Evolutionary conservation across 2,329 filamentous ascomycete species (phyloP), one percentile per base, ranked within the genome.

Genomic region (Neocatenulostroma microsporum): DNA sequence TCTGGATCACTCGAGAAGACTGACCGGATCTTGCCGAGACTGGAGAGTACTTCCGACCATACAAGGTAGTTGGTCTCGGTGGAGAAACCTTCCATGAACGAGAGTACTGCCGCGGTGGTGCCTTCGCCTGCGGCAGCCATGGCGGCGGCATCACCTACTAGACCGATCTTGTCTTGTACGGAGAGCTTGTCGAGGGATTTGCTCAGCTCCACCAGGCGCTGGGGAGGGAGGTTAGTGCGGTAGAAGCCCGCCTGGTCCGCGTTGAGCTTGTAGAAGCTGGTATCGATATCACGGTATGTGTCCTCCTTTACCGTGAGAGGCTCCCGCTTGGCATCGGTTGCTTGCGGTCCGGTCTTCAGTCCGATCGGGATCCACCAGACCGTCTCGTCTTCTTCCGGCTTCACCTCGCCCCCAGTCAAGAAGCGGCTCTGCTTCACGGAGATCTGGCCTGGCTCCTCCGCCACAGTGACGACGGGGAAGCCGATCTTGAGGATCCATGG

Each of bases 401-500:
- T 86, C 38, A 87, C 84, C 57, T 96, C 89, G 8, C 91, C 91
- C 3, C 85, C 87, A 14, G 84, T 85, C 15, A 98, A 71, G 74
- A 95, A 98, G 40, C 91, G 82, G 34, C 78, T 82, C 62, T 98
- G 91, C 57, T 80, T 81, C 42, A 96, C 67, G 28, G 76, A 78
- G 52, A 96, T 82, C 59, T 89, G 81, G 12, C 83, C 82, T 39
- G 80, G 76, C 58, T 89, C 79, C 63, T 96, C 91, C 15, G 81
- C 73, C 12, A 96, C 76, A 2, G 84, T 93, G 14, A 98, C 66
- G 11, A 96, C 80, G 0, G 91, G 91, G 63, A 94, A 94, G 2
- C 91, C 91, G 48, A 96, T 93, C 66, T 89, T 91, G 51, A 82
- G 79, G 56, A 96, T 94, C 91, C 91, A 98, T 13, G 83, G 80